Evolutionary conservation across 1,139 yeast species (phyloP).

Genomic region (Spathaspora jeffriesii): DNA sequence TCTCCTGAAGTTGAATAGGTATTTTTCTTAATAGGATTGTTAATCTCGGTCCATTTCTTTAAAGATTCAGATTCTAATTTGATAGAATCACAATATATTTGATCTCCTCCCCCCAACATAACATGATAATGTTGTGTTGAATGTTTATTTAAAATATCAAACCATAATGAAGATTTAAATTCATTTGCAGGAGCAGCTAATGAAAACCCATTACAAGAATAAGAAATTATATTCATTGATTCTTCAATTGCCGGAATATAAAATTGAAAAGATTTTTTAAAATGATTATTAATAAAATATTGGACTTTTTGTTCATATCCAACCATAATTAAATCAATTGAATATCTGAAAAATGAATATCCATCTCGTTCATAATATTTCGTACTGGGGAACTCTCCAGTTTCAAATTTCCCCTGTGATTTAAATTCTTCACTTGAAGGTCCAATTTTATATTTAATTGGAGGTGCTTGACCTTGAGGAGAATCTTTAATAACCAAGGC

Average conservation of each 20-base stretch:
- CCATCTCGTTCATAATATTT: constrained; percentile 41
- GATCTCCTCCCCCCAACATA: constrained; percentile 98
- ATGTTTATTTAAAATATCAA: constrained; percentile 76
- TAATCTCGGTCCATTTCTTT: constrained; percentile 62
- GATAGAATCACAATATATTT: constrained; percentile 84
- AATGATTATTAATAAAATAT: constrained; percentile 53
- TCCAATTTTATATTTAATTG: constrained; percentile 39
- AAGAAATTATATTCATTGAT: constrained; percentile 79
- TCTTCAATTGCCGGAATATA: constrained; percentile 57
- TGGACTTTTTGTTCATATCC: constrained; percentile 58
- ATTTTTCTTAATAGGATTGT: constrained; percentile 46
- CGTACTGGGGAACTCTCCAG: constrained; percentile 48
- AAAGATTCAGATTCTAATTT: constrained; percentile 57
- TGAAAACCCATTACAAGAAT: constrained; percentile 94
- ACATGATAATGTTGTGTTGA: constrained; percentile 71
- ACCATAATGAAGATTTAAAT: constrained; percentile 82
- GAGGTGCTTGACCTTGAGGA: constrained; percentile 31
- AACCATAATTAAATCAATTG: constrained; percentile 47
- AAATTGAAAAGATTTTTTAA: constrained; percentile 46
- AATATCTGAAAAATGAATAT: constrained; percentile 63
- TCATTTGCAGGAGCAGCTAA: constrained; percentile 64
- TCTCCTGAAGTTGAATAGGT: constrained; percentile 38
- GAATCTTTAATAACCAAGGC: constrained; percentile 57
- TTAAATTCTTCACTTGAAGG: constrained; percentile 22
- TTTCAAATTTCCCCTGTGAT: constrained; percentile 11